phyloP scores from a whole-genome alignment of 148 eudicot species.

The Camellia sinensis region DNA sequence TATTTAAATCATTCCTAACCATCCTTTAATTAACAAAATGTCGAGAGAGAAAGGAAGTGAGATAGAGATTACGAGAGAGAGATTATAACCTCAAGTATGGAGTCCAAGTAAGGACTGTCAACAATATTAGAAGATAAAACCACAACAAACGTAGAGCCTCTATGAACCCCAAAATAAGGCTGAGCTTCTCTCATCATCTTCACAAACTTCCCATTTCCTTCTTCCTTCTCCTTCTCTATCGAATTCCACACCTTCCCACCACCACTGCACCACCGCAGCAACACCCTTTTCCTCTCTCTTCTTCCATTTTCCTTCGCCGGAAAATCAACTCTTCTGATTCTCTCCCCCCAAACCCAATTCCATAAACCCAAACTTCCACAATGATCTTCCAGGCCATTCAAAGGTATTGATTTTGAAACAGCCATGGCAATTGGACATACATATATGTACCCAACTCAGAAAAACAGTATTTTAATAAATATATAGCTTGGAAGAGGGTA shows the following conservation, averaged over 20 bases:
- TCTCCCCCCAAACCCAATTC: not conserved
- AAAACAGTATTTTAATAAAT: too few relatives aligned
- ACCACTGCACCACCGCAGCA: not conserved
- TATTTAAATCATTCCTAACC: too few relatives aligned
- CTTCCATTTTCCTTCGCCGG: not conserved
- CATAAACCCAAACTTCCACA: not conserved
- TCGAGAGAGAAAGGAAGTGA: not conserved
- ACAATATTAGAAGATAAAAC: constrained; percentile 40
- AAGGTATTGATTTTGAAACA: constrained; percentile 8
- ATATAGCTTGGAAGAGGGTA: not conserved
- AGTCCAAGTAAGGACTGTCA: constrained; percentile 30
- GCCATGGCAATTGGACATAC: not conserved
- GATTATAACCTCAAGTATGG: constrained; percentile 46
- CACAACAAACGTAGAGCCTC: constrained; percentile 57
- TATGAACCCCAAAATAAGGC: constrained; percentile 50
- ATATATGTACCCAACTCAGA: not conserved
- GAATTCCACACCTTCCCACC: not conserved
- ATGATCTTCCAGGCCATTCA: not conserved
- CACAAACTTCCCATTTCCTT: constrained; percentile 31
- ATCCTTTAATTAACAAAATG: too few relatives aligned
- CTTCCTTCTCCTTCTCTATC: not conserved
- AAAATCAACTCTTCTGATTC: constrained; percentile 4
- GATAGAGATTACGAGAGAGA: not conserved
- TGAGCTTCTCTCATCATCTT: constrained; percentile 66
- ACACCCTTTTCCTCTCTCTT: not conserved